A percentile compares a stretch with the other conserved stretches of the same genome.
These are phyloP conservation scores for Trypanosoma theileri DNA, from an alignment of 208 protist genomes.

Conservation along the genomic window DNA sequence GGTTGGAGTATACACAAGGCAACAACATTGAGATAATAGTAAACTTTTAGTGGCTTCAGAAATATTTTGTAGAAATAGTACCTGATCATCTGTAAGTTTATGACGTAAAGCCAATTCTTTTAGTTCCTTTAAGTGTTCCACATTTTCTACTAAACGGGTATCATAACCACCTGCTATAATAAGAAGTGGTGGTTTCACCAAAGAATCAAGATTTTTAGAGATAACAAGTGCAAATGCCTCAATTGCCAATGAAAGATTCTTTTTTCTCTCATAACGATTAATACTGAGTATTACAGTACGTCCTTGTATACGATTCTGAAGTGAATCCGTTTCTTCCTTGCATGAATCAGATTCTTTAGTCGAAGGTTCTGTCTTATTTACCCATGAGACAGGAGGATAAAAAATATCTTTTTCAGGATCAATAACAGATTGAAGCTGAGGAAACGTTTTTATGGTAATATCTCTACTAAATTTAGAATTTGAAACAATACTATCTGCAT, in stretches of 20 bases:
- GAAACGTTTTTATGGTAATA: conserved; percentile 58
- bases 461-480: conserved; percentile 80
- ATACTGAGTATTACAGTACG: conserved; percentile 93
- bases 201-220: background rate
- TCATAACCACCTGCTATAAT: conserved; percentile 91
- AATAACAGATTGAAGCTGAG: conserved; percentile 38
- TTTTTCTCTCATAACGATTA: conserved; percentile 98
- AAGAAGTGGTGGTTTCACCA: conserved; percentile 38
- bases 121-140: conserved; percentile 79
- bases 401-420: conserved; percentile 52
- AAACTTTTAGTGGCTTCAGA: conserved; percentile 57
- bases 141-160: conserved; percentile 72
- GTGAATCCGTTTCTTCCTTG: conserved; percentile 7
- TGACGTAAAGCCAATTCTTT: conserved; percentile 34
- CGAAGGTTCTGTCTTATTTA: background rate
- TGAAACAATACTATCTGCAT: conserved; percentile 66
- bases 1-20: conserved; percentile 93
- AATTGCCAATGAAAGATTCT: conserved; percentile 94
- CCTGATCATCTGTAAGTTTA: conserved; percentile 35
- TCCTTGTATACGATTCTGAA: conserved; percentile 20
- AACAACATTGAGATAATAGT: conserved; percentile 71
- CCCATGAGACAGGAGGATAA: conserved; percentile 70
- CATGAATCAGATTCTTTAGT: background rate
- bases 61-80: conserved; percentile 87
- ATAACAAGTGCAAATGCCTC: conserved; percentile 60